Evolutionary conservation across 768 basidiomycete genomes (phyloP), one percentile per base, ranked within the genome.

Genomic region (Rhizopogon vesiculosus): DNA sequence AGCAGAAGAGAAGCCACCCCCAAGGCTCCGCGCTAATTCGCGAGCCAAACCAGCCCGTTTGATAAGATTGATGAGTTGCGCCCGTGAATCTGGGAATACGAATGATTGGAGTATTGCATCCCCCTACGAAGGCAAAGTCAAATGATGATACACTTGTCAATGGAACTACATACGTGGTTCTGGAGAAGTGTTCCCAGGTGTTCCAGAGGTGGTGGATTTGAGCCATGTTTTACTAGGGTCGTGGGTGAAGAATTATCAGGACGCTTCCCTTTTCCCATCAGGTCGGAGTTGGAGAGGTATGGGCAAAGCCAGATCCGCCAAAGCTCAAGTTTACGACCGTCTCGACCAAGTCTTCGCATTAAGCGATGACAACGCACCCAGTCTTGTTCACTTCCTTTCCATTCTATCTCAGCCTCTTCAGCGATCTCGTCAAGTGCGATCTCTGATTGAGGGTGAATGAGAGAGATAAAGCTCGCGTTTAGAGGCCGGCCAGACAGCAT

Each of bases 71-170:
- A 88, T 59, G 53, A 91, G 84, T 53, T 79, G 76, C 3, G 80
- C 83, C 4, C 90, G 81, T 12, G 91, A 90, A 55, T 90, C 87
- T 1, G 91, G 90, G 62, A 80, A 92, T 42, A 89, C 70, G 62
- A 91, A 89, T 1, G 77, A 70, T 13, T 69, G 74, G 41, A 91
- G 67, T 43, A 93, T 70, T 2, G 78, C 68, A 28, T 75, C 72
- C 39, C 79, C 80, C 90, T 91, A 57, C 12, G 51, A 33, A 55
- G 38, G 42, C 16, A 31, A 57, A 42, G 45, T 39, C 25, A 22
- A 39, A 50, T 68, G 43, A 42, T 53, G 53, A 58, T 28, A 56
- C 53, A 51, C 38, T 49, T 15, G 6, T 31, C 45, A 40, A 46
- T 18, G 28, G 41, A 46, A 28, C 51, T 64, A 72, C 86, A 61